Evolutionary conservation across 495 filamentous ascomycete species (phyloP), one percentile per base, ranked within the genome.

Genomic region (Penicillium macrosclerotiorum): DNA sequence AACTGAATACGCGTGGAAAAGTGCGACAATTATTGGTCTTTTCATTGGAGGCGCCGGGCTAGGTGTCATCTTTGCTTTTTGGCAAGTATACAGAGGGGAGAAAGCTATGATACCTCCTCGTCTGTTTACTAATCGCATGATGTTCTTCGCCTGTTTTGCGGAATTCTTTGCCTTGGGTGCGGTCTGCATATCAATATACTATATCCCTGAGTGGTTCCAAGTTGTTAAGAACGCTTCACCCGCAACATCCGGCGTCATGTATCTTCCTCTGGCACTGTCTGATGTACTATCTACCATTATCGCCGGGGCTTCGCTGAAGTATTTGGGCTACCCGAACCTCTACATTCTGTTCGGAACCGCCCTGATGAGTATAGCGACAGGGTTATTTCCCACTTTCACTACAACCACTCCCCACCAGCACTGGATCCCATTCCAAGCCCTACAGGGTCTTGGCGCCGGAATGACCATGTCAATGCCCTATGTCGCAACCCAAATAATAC

Each of bases 21-120:
- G 37, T 8, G 47, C 45, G 9, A 35, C 34, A 2, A 39, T 60
- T 5, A 54, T 57, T 17, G 59, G 49, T 12, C 56, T 59, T 2
- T 57, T 63, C 22, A 12, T 60, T 27, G 54, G 49, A 17, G 42
- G 47, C 1, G 58, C 16, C 3, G 23, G 38, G 8, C 33, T 56
- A 4, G n/a, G 42, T 8, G 12, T 53, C 20, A 36, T 51, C 20
- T 79, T 71, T 36, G 23, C 69, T 6, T 31, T 55, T n/a, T 76
- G 71, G 72, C 67, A 77, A 29, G 46, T 42, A 14, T 54, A 51
- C 11, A 51, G 57, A 24, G 76, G 75, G 1, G 74, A 77, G n/a
- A 51, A 54, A 1, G 78, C 77, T 0, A 65, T 78, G 61, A 63
- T 78, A 8, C 73, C 74, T 1, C 36, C 36, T 3, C 36, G 42